Evolutionary conservation across 106 monocot genomes (phyloP).

Genomic region (Allium sativum): DNA sequence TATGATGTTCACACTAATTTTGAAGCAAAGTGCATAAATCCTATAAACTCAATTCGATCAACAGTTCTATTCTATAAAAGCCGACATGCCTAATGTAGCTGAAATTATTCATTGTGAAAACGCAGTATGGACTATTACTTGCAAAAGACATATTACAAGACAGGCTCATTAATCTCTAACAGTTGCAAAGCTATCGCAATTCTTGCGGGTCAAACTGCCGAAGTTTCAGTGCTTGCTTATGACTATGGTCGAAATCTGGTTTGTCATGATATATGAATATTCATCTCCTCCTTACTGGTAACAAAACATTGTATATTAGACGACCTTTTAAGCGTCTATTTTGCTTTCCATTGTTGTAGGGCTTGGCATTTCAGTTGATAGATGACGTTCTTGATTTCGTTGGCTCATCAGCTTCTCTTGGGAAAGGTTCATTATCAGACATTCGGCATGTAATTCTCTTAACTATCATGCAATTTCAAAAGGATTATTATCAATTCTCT

Average conservation of each 20-base stretch:
- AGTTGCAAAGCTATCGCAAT: conserved; percentile 28
- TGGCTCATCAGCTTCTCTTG: conserved; percentile 49
- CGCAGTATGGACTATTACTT: conserved; percentile 22
- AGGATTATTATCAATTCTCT: background rate
- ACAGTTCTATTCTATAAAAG: too few relatives aligned
- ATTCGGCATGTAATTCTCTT: conserved; percentile 48
- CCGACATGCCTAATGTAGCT: background rate
- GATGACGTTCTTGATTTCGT: conserved; percentile 82
- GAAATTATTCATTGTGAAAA: conserved; percentile 9
- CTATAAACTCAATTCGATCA: too few relatives aligned
- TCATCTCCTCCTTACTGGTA: too few relatives aligned
- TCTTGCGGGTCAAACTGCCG: conserved; percentile 21
- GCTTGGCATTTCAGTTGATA: conserved; percentile 63
- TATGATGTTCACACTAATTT: too few relatives aligned
- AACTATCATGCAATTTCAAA: background rate
- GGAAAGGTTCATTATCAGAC: conserved; percentile 61
- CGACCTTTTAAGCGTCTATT: too few relatives aligned
- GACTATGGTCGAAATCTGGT: conserved; percentile 25
- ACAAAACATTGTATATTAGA: too few relatives aligned
- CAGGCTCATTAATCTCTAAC: conserved; percentile 17
- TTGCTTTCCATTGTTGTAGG: conserved; percentile 11
- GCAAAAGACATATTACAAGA: conserved; percentile 24
- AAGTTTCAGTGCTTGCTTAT: conserved; percentile 23
- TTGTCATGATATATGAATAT: background rate
- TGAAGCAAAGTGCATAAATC: too few relatives aligned